These are phyloP conservation scores for Daedaleopsis nitida DNA, from an alignment of 768 basidiomycete species.

Conservation along the genomic window DNA sequence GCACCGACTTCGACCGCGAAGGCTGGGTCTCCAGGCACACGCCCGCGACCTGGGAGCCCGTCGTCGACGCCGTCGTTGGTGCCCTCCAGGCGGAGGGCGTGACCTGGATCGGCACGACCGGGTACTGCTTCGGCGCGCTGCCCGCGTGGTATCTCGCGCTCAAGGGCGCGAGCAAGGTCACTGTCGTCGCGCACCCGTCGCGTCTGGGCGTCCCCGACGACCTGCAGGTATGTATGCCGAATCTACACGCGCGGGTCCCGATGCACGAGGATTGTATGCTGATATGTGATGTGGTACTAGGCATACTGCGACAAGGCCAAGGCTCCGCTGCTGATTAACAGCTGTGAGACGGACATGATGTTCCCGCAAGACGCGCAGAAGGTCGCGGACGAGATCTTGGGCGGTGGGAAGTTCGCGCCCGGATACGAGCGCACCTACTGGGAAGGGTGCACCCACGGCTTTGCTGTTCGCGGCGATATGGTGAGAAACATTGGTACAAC, in stretches of 20 bases:
- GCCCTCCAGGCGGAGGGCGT: constrained; percentile 42
- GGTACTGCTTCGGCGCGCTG: constrained; percentile 47
- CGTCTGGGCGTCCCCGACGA: constrained; percentile 39
- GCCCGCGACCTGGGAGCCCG: constrained; percentile 33
- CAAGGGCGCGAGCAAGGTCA: constrained; percentile 40
- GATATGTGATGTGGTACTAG: constrained; percentile 19
- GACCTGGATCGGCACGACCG: constrained; percentile 39
- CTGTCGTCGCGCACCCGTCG: constrained; percentile 50
- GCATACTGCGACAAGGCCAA: constrained; percentile 35
- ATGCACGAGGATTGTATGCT: background rate
- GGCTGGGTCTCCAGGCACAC: constrained; percentile 40
- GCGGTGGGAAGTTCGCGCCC: constrained; percentile 38
- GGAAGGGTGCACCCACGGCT: constrained; percentile 34
- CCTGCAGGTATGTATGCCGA: constrained; percentile 32
- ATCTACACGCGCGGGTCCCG: too few relatives aligned
- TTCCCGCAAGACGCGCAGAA: constrained; percentile 38
- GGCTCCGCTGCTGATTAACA: constrained; percentile 46
- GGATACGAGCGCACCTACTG: constrained; percentile 39
- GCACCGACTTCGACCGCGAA: constrained; percentile 29
- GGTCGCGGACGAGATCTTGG: constrained; percentile 41
- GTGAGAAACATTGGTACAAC: constrained; percentile 15
- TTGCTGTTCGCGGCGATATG: constrained; percentile 45
- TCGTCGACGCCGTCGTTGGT: constrained; percentile 39
- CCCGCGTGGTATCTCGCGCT: constrained; percentile 49
- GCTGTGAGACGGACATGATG: constrained; percentile 36